Evolutionary conservation across 768 basidiomycete genomes (phyloP).

Genomic region (Panaeolus cyanescens): DNA sequence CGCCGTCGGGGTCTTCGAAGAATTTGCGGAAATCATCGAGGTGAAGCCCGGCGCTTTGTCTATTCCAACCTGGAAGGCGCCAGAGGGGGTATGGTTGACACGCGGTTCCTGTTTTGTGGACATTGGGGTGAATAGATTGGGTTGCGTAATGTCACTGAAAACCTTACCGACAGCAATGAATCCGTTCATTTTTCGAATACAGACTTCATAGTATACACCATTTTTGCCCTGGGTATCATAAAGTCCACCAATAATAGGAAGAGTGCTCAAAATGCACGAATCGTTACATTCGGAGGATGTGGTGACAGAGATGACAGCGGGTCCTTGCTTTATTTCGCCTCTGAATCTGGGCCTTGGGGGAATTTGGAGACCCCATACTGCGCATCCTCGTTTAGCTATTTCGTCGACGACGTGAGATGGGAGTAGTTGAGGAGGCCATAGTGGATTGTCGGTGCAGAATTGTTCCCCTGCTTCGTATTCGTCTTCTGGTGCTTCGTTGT

Average conservation of each 20-base stretch:
- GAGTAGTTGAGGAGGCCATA: constrained; percentile 45
- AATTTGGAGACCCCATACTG: constrained; percentile 54
- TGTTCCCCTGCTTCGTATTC: constrained; percentile 52
- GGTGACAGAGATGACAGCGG: constrained; percentile 40
- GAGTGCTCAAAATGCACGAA: constrained; percentile 56
- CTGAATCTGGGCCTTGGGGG: constrained; percentile 44
- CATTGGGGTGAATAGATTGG: not conserved
- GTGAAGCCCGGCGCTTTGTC: constrained; percentile 64
- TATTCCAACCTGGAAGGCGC: constrained; percentile 74
- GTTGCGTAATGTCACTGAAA: not conserved
- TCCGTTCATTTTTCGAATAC: constrained; percentile 58
- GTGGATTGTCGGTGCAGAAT: constrained; percentile 47
- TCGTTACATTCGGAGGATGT: constrained; percentile 47
- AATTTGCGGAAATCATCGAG: constrained; percentile 76
- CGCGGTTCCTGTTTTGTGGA: constrained; percentile 49
- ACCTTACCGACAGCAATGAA: constrained; percentile 59
- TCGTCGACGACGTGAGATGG: constrained; percentile 54
- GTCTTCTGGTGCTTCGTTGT: constrained; percentile 56
- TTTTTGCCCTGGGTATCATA: constrained; percentile 55
- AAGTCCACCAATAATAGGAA: constrained; percentile 61
- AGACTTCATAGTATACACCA: constrained; percentile 68
- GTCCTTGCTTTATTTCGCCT: constrained; percentile 41
- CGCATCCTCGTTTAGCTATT: constrained; percentile 47
- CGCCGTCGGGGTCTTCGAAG: constrained; percentile 68
- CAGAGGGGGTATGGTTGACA: constrained; percentile 67